phyloP scores from a whole-genome alignment of 352 stramenopile genomes.

The Nothophytophthora sp. region DNA sequence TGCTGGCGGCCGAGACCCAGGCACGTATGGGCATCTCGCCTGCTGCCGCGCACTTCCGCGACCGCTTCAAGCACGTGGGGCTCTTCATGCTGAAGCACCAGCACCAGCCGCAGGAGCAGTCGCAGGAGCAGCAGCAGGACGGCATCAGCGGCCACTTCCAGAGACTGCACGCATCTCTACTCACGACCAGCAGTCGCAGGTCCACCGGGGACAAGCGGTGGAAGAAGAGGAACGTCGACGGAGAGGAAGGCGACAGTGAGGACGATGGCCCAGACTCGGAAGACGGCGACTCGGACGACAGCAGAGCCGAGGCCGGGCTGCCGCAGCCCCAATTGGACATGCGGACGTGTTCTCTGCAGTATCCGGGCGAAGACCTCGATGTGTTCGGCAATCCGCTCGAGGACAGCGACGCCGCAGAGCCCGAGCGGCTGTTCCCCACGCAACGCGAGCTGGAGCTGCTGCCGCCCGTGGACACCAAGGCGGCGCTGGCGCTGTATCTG shows the following conservation, averaged over 20 bases:
- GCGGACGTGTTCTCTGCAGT: constrained; percentile 26
- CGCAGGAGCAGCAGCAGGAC: constrained; percentile 23
- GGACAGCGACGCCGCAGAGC: constrained; percentile 5
- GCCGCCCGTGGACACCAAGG: constrained; percentile 61
- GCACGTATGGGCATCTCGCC: constrained; percentile 43
- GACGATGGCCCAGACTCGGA: not conserved
- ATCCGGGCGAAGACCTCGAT: constrained; percentile 34
- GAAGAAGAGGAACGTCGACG: not conserved
- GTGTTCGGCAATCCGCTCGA: constrained; percentile 32
- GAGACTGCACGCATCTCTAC: constrained; percentile 53
- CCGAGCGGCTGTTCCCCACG: constrained; percentile 46
- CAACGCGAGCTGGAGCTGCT: constrained; percentile 54
- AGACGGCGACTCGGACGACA: constrained; percentile 10
- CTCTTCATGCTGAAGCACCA: constrained; percentile 46
- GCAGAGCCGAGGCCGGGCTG: not conserved
- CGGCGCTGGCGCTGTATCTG: constrained; percentile 49
- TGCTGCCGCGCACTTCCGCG: constrained; percentile 52
- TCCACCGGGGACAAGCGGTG: not conserved
- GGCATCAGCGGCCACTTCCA: constrained; percentile 74
- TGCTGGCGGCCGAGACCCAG: constrained; percentile 39
- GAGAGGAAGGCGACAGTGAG: not conserved
- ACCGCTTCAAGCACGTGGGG: constrained; percentile 67
- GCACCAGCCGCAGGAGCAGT: constrained; percentile 12
- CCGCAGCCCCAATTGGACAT: constrained; percentile 7
- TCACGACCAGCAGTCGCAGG: constrained; percentile 1